Evolutionary conservation across 2,329 filamentous ascomycete genomes (phyloP).

Genomic region (Penicillium capsulatum): DNA sequence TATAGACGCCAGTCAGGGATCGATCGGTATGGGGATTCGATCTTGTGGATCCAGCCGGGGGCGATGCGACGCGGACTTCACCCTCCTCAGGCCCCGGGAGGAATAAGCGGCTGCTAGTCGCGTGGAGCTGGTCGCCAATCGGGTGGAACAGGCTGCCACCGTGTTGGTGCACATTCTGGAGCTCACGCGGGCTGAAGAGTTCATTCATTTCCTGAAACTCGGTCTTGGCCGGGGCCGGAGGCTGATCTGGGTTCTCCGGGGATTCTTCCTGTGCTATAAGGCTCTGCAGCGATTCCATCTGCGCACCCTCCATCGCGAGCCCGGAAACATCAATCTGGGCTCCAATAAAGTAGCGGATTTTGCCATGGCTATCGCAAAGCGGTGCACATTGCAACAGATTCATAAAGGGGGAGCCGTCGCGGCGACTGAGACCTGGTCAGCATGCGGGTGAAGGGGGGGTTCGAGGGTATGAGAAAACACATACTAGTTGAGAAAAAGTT

Average conservation of each 20-base stretch:
- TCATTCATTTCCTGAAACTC: constrained; percentile 64
- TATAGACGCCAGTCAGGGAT: constrained; percentile 48
- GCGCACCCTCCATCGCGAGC: constrained; percentile 61
- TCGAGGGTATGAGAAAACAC: constrained; percentile 18
- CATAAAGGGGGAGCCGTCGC: constrained; percentile 71
- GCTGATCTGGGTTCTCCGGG: constrained; percentile 15
- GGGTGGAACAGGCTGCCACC: constrained; percentile 52
- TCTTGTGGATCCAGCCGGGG: background rate
- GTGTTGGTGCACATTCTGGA: constrained; percentile 59
- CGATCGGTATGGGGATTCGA: background rate
- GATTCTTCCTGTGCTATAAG: constrained; percentile 37
- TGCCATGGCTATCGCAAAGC: constrained; percentile 62
- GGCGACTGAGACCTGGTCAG: constrained; percentile 45
- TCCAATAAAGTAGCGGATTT: constrained; percentile 65
- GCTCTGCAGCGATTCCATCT: constrained; percentile 58
- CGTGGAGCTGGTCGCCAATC: constrained; percentile 8
- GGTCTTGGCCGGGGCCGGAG: constrained; percentile 43
- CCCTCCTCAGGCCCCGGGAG: constrained; percentile 14
- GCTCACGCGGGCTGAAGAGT: constrained; percentile 64
- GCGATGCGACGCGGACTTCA: background rate
- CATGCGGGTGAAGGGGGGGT: background rate
- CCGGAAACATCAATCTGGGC: constrained; percentile 69
- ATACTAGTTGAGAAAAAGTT: constrained; percentile 71
- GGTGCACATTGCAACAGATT: constrained; percentile 70
- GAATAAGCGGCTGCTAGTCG: constrained; percentile 12